These are phyloP conservation scores for Ilex paraguariensis DNA, from an alignment of 305 asterid genomes.

Conservation along the genomic window DNA sequence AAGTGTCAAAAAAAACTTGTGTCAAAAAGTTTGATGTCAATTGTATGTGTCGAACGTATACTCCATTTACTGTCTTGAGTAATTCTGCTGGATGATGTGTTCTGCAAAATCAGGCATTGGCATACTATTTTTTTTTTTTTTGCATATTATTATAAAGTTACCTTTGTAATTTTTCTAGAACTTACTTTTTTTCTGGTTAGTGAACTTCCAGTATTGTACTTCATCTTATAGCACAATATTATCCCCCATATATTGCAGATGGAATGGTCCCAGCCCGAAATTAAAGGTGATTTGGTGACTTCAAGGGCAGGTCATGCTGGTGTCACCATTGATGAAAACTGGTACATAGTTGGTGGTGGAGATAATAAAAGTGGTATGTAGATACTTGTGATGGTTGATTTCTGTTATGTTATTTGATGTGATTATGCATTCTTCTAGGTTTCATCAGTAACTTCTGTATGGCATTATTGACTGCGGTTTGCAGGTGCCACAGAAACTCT, in stretches of 20 bases:
- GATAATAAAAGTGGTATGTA: constrained; percentile 83
- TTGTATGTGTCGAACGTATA: no score
- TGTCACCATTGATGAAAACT: constrained; percentile 68
- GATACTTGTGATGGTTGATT: constrained; percentile 3
- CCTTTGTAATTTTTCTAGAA: no score
- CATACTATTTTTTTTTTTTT: no score
- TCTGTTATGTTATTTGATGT: neutral
- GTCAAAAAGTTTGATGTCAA: no score
- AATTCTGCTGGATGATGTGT: no score
- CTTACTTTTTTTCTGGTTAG: neutral
- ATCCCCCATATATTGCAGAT: constrained; percentile 45
- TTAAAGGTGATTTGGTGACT: constrained; percentile 69
- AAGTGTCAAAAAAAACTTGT: no score
- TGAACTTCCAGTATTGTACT: neutral
- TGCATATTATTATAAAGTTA: no score
- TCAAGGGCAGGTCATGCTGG: constrained; percentile 99
- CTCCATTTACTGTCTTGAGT: no score
- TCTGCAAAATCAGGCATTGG: no score
- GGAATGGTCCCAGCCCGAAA: constrained; percentile 94
- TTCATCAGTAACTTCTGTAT: constrained; percentile 8
- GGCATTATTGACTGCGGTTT: constrained; percentile 18
- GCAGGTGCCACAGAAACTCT: constrained; percentile 90
- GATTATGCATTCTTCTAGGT: neutral
- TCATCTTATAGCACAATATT: constrained; percentile 6
- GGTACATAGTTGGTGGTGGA: constrained; percentile 98